Evolutionary conservation across 2,329 filamentous ascomycete genomes (phyloP), one percentile per base, ranked within the genome.

Genomic region (Coniochaeta hoffmannii): DNA sequence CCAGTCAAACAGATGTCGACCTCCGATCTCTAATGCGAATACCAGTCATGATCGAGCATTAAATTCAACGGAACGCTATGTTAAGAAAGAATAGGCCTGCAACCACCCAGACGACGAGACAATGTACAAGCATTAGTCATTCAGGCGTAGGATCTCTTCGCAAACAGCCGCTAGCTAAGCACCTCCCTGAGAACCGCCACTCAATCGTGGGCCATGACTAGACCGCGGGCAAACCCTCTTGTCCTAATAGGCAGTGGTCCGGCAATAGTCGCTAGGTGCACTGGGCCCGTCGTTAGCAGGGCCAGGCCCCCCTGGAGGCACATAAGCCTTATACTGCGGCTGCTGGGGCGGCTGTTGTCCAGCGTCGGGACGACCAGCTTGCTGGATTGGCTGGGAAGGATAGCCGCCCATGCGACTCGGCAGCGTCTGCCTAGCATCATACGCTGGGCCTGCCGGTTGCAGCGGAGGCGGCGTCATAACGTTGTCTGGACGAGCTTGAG

Each of bases 251-350:
- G 60, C 61, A 28, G 57, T 59, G 55, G 58, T 56, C 36, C 61
- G 58, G 56, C 64, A 65, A 59, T 63, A 65, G 55, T 61, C 61
- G 5, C 73, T 74, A 4, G 79, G 78, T 4, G 76, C 78, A 57
- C 75, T 79, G 1, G 76, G 75, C 10, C 71, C 75, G 32, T 57
- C 60, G 28, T n/a, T 34, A 34, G 36, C 24, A 17, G 46, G 32
- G 6, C 34, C 53, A 41, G 53, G 46, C 24, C 24, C 41, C 26
- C 60, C 56, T 9, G 64, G 77, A 3, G 81, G 81, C 2, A 78
- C 75, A 57, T 87, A 87, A 0, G 83, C 77, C 65, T 80, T 85
- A 61, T 85, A 86, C 65, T 83, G 80, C 36, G 73, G 73, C 62
- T 74, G 72, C 17, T 62, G 62, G 35, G 60, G 62, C 59, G 53